Evolutionary conservation across 2,329 filamentous ascomycete species (phyloP), one percentile per base, ranked within the genome.

Genomic region (Aspergillus glaucus): DNA sequence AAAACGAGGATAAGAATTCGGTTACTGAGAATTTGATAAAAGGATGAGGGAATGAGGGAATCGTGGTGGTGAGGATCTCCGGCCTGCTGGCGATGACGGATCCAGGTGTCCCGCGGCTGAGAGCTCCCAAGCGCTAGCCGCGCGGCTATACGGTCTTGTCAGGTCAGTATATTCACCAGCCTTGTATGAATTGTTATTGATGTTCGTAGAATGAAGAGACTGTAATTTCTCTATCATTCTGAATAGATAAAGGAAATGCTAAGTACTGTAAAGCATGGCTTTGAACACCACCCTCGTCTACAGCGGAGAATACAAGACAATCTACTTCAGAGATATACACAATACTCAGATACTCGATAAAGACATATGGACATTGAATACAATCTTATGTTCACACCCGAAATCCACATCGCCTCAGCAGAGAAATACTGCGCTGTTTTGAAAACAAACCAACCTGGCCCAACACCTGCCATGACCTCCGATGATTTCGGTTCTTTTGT

Each of bases 401-500:
- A 36, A 17, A 36, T 17, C n/a, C 26, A 30, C 26, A 22, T 22
- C 22, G 10, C 26, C 26, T 30, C 26, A 30, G 26, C 26, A 30
- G 4, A 30, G 4, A 12, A 30, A 30, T 30, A 30, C 26, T 30
- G 26, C 26, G 26, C 26, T 17, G n/a, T 36, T n/a, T 36, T 36
- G 14, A 36, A 36, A 17, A 36, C 34, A 36, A 17, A n/a, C 15
- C n/a, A 17, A 36, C 14, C 14, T n/a, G 34, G 62, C 64, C 65
- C 63, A 68, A 67, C 64, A 67, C 64, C 65, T 61, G 63, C 64
- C 61, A 64, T 60, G 63, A 56, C 63, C 60, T 63, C 63, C 65
- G 26, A 30, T 30, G 26, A 30, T 30, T 30, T 30, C 26, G 26
- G 26, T 63, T 59, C 62, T 62, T 56, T 59, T 65, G 64, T 68